phyloP scores from a whole-genome alignment of 768 basidiomycete species.

The Gelatoporia subvermispora region DNA sequence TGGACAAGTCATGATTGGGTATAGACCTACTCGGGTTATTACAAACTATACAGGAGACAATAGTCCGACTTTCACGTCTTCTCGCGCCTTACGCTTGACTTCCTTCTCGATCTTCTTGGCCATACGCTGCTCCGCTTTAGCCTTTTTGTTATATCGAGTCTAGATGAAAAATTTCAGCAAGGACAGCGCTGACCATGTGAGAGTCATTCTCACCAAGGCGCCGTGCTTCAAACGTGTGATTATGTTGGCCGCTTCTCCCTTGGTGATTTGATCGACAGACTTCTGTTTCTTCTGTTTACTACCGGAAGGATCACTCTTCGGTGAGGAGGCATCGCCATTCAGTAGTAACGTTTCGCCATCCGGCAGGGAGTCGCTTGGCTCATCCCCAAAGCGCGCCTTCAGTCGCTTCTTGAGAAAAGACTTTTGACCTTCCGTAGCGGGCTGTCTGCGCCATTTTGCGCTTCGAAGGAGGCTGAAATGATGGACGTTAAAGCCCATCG shows the following conservation, averaged over 20 bases:
- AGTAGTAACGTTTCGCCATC: constrained; percentile 20
- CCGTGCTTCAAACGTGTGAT: constrained; percentile 77
- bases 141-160: constrained; percentile 54
- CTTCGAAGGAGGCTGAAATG: constrained; percentile 44
- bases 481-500: background rate
- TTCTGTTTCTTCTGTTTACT: constrained; percentile 22
- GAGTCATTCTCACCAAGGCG: constrained; percentile 45
- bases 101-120: constrained; percentile 42
- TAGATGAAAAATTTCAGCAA: constrained; percentile 22
- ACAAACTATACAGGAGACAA: constrained; percentile 24
- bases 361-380: background rate
- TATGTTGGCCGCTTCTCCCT: constrained; percentile 76
- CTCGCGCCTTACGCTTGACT: constrained; percentile 41
- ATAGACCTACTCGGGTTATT: background rate
- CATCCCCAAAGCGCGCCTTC: constrained; percentile 19
- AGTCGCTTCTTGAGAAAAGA: constrained; percentile 50
- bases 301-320: constrained; percentile 11
- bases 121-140: constrained; percentile 35
- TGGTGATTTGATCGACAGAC: constrained; percentile 48
- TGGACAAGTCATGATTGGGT: background rate
- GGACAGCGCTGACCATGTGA: background rate
- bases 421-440: constrained; percentile 61
- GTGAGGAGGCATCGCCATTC: too few species aligned
- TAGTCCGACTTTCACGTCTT: constrained; percentile 60
- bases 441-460: constrained; percentile 60